These are phyloP conservation scores for Lentinula edodes DNA, from an alignment of 768 basidiomycete genomes.

Conservation along the genomic window DNA sequence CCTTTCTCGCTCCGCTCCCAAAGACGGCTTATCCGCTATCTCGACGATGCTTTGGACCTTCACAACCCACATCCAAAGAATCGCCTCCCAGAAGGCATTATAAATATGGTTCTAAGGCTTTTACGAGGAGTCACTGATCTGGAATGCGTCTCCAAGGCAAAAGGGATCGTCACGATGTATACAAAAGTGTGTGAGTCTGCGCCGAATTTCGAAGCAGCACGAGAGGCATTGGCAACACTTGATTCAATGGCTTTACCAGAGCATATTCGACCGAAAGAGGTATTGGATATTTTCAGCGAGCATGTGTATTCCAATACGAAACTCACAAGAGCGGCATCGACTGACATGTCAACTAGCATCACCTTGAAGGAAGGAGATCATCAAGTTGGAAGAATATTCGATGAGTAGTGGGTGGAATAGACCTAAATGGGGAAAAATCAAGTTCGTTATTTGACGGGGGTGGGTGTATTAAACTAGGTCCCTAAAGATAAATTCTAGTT, in stretches of 20 bases:
- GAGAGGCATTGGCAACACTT: not conserved
- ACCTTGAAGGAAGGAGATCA: not conserved
- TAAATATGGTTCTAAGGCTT: slow-evolving; percentile 1
- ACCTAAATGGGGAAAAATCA: not conserved
- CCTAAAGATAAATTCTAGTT: not conserved
- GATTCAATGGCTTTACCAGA: not conserved
- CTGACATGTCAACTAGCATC: not conserved
- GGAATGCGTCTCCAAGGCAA: not conserved
- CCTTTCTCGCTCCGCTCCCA: not conserved
- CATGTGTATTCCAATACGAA: slow-evolving; percentile 2
- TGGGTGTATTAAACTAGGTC: not conserved
- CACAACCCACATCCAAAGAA: not conserved
- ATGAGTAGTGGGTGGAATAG: too few relatives aligned
- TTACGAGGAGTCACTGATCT: not conserved
- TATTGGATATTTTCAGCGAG: slow-evolving; percentile 4
- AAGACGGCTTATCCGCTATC: not conserved
- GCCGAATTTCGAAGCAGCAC: not conserved
- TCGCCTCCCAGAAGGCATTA: slow-evolving; percentile 3
- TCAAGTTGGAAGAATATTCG: not conserved
- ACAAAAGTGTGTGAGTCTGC: not conserved
- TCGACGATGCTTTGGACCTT: slow-evolving; percentile 1
- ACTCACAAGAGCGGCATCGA: not conserved
- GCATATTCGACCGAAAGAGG: not conserved
- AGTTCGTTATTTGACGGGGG: not conserved
- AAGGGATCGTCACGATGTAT: not conserved